Conservation (phyloP, 1,284 basidiomycete genomes). For the Tilletia walkeri region DNA sequence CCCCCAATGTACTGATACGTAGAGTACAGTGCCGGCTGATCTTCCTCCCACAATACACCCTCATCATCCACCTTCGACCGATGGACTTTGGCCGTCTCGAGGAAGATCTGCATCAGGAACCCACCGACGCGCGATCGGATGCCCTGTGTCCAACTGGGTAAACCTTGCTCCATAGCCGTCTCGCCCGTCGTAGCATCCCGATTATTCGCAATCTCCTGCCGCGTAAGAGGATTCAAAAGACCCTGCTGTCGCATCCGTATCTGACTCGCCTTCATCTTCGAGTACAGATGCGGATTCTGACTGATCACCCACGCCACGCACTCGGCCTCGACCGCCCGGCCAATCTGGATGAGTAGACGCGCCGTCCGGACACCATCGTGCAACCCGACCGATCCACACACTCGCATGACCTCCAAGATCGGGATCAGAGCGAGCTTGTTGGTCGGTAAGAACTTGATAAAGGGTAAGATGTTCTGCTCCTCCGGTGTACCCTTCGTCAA, state of each 20-base stretch:
- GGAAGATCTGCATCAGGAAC: slow-evolving; percentile 76
- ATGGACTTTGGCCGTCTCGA: slow-evolving; percentile 78
- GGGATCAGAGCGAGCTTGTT: slow-evolving; percentile 83
- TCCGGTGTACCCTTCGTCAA: not conserved
- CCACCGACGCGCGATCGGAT: slow-evolving; percentile 76
- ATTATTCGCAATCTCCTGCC: slow-evolving; percentile 7
- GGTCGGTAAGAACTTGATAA: slow-evolving; percentile 72
- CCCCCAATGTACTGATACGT: slow-evolving; percentile 90
- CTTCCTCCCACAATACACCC: slow-evolving; percentile 61
- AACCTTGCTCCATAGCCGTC: slow-evolving; percentile 60
- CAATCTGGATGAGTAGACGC: slow-evolving; percentile 76
- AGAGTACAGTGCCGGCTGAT: slow-evolving; percentile 88
- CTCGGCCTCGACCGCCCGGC: slow-evolving; percentile 80
- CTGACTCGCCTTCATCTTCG: not conserved
- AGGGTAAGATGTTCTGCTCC: slow-evolving; percentile 58
- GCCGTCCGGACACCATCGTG: slow-evolving; percentile 85
- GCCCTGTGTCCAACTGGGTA: slow-evolving; percentile 70
- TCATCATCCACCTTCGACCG: slow-evolving; percentile 58
- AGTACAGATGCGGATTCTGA: not conserved
- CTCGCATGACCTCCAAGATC: slow-evolving; percentile 83
- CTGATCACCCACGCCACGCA: slow-evolving; percentile 28
- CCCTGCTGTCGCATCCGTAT: not conserved
- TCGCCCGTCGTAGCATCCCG: slow-evolving; percentile 64
- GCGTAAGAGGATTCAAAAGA: not conserved
- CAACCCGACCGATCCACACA: slow-evolving; percentile 74